Evolutionary conservation across 148 eudicot species (phyloP), one percentile per base, ranked within the genome.

Genomic region (Diospyros lotus): DNA sequence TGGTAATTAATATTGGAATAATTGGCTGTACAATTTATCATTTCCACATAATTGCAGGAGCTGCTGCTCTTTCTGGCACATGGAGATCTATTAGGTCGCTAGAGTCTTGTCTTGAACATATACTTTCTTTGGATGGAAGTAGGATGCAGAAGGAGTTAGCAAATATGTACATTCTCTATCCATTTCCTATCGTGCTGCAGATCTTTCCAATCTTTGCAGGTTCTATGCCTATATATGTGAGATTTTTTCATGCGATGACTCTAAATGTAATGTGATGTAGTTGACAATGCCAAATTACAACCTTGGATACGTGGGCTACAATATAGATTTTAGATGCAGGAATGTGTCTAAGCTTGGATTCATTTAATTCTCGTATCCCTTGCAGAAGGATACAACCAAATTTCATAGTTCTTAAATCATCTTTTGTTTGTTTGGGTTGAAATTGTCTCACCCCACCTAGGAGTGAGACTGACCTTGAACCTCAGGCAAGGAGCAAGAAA

Each of bases 121-220:
- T 88, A 69, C 85, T 88, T 73, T 69, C 85, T 45, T 39, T 82
- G 73, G 82, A 88, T 48, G 92, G 92, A 71, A 86, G 72, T 77
- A 83, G 79, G 81, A 84, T 88, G 76, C 89, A 86, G 68, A 71
- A 43, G 15, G 92, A 84, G 79, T 76, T 88, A 74, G 88, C 88
- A 66, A 81, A 66, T 76, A 71, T 84, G 92, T 88, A 81, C 13
- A 86, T 76, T 61, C 61, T 62, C 69, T 14, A n/a, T 41, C 41
- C 58, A 45, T 64, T 48, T 48, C 0, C 58, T 38, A 64, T 38
- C 55, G 4, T 53, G 18, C 18, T 51, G 13, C 44, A 51, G 1
- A 15, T 28, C 58, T 53, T 8, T 13, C 68, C n/a, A 59, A 11
- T 8, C 18, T 38, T 8, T 15, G 43, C 18, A 48, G 8, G 52